Evolutionary conservation across 768 basidiomycete genomes (phyloP).

Genomic region (Kwoniella sp.): DNA sequence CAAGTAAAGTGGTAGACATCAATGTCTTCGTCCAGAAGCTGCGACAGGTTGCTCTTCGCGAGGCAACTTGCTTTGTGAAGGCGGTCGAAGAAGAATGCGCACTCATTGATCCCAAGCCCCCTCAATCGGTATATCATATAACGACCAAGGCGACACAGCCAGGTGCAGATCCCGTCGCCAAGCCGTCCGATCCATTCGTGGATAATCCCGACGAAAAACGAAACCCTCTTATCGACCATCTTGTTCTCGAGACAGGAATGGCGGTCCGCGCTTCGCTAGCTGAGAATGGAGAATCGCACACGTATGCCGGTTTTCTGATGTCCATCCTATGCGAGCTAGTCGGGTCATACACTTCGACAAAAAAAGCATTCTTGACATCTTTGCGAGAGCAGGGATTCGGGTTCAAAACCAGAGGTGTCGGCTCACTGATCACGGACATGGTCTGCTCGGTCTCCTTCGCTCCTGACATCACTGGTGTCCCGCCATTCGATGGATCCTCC

Average conservation of each 20-base stretch:
- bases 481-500: conserved; percentile 56
- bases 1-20: conserved; percentile 62
- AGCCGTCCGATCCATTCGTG: conserved; percentile 20
- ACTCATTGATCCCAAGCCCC: conserved; percentile 63
- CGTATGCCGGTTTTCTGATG: conserved; percentile 31
- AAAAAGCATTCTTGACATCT: conserved; percentile 76
- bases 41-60: conserved; percentile 73
- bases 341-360: conserved; percentile 89
- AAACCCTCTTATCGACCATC: conserved; percentile 10
- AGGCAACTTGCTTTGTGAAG: conserved; percentile 70
- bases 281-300: neutral
- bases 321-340: conserved; percentile 72
- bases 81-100: conserved; percentile 67
- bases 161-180: neutral
- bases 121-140: conserved; percentile 57
- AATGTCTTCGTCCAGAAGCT: conserved; percentile 69
- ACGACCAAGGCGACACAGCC: conserved; percentile 17
- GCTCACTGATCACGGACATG: conserved; percentile 74
- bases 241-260: conserved; percentile 10
- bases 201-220: neutral
- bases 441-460: conserved; percentile 71
- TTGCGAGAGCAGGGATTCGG: conserved; percentile 55
- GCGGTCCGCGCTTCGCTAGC: conserved; percentile 4
- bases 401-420: conserved; percentile 61
- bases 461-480: conserved; percentile 55